These are phyloP conservation scores for Zygosaccharomyces siamensis DNA, from an alignment of 805 yeast genomes.

Conservation along the genomic window DNA sequence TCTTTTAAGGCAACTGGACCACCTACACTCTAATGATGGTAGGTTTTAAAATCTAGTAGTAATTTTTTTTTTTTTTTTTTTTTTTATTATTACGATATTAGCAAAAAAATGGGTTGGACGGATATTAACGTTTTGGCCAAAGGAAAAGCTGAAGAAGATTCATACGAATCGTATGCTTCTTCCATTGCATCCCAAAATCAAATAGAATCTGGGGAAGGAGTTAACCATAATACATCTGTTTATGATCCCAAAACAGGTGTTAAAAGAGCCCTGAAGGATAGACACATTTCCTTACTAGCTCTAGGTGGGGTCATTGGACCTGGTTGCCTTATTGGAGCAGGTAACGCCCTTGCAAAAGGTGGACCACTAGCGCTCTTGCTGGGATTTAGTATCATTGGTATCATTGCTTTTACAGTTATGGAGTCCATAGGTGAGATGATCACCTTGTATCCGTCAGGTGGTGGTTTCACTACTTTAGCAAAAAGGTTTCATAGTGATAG, in stretches of 20 bases:
- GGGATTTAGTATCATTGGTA: constrained; percentile 15
- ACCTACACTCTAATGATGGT: neutral
- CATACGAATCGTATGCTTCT: neutral
- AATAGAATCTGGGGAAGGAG: neutral
- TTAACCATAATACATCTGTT: neutral
- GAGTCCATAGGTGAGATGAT: constrained; percentile 18
- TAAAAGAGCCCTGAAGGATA: constrained; percentile 14
- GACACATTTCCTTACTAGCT: constrained; percentile 30
- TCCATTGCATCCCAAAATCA: neutral
- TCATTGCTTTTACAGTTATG: constrained; percentile 14
- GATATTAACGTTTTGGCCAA: neutral
- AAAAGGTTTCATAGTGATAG: constrained; percentile 19
- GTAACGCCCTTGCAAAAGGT: constrained; percentile 15
- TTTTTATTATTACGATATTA: neutral
- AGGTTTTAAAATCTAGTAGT: neutral
- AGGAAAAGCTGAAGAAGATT: neutral
- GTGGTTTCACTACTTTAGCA: constrained; percentile 52
- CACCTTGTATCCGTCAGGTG: constrained; percentile 43
- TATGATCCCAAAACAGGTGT: constrained; percentile 15
- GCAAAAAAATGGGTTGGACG: neutral
- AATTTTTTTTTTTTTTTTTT: neutral
- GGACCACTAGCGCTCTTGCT: constrained; percentile 15
- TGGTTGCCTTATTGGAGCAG: constrained; percentile 29
- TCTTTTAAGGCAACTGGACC: neutral
- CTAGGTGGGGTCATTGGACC: constrained; percentile 33